Evolutionary conservation across 495 filamentous ascomycete genomes (phyloP), one percentile per base, ranked within the genome.

Genomic region (Achaetomiella virescens): DNA sequence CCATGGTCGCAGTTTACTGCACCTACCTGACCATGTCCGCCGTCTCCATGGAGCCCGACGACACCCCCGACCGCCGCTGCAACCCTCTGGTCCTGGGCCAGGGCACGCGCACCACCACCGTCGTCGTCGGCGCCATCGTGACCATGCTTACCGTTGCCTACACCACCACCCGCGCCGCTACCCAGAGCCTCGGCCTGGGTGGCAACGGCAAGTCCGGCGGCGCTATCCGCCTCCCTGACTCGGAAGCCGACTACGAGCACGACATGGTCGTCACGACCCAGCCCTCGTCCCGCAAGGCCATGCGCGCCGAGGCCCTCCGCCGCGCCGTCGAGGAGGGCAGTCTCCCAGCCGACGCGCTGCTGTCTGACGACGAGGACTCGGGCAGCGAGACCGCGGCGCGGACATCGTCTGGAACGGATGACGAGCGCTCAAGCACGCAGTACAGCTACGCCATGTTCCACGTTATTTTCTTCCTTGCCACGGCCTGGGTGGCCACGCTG

Each of bases 11-110:
- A 1, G 81, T 95, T 53, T 98, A 98, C 77, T 97, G 93, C 81
- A 96, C 93, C 44, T 98, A 98, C 67, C 83, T 98, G 43, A 98
- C 93, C 63, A 89, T 98, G 85, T 96, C 91, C 4, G 95, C 93
- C 50, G 95, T 98, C 2, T 92, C 88, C 53, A 97, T 98, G 93
- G 92, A 98, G 64, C 93, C 93, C 4, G 93, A 98, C 73, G 67
- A 72, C 20, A 66, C 67, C n/a, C 65, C 67, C 18, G 91, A 97
- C 72, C 82, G 84, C 54, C 80, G 88, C 48, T 98, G 93, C 81
- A 98, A 98, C 74, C 93, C 93, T 3, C 74, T 97, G 46, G 78
- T 96, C 48, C 87, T 90, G 38, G 91, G 92, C 18, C 84, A 87
- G 35, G 90, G 89, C 52, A 92, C 92, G n/a, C 82, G 93, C 40